Percentiles rank a stretch among this genome's conserved stretches.
Conservation (phyloP, 768 basidiomycete genomes). For the Lentinus tigrinus region DNA sequence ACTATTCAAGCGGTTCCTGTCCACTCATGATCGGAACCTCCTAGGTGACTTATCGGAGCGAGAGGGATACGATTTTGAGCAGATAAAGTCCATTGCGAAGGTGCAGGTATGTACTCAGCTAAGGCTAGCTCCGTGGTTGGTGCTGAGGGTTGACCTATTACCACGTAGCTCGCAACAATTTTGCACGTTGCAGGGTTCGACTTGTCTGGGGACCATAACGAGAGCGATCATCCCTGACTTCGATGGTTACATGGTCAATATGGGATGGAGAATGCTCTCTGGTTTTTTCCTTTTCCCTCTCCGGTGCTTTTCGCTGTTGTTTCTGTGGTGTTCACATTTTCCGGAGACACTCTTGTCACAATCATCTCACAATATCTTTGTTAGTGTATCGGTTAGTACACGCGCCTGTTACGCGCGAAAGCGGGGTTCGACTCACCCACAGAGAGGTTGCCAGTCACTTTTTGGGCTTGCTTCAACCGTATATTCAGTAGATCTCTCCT, state of each 20-base stretch:
- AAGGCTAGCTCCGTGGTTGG: too few species aligned
- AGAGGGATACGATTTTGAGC: conserved; percentile 78
- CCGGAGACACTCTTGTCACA: too few species aligned
- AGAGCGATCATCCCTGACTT: too few species aligned
- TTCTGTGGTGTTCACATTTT: too few species aligned
- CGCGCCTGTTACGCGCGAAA: conserved; percentile 29
- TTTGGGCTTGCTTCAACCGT: too few species aligned
- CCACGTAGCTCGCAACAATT: conserved; percentile 68
- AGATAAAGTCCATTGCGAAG: conserved; percentile 81
- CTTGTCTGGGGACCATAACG: conserved; percentile 12
- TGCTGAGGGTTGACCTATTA: too few species aligned
- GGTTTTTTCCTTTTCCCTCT: too few species aligned
- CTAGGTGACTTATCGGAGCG: conserved; percentile 38
- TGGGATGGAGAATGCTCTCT: too few species aligned
- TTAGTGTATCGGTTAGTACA: conserved; percentile 20
- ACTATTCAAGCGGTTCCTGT: conserved; percentile 56
- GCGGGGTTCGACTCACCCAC: conserved; percentile 34
- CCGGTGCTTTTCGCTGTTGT: too few species aligned
- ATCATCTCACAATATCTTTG: conserved; percentile 6
- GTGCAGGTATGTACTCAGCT: conserved; percentile 64
- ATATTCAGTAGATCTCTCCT: too few species aligned
- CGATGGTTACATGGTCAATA: too few species aligned
- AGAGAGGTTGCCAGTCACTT: conserved; percentile 1
- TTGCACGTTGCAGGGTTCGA: conserved; percentile 70
- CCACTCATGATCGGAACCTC: too few species aligned